phyloP scores from a whole-genome alignment of 139 green algal genomes.

The Ulvella scutata region DNA sequence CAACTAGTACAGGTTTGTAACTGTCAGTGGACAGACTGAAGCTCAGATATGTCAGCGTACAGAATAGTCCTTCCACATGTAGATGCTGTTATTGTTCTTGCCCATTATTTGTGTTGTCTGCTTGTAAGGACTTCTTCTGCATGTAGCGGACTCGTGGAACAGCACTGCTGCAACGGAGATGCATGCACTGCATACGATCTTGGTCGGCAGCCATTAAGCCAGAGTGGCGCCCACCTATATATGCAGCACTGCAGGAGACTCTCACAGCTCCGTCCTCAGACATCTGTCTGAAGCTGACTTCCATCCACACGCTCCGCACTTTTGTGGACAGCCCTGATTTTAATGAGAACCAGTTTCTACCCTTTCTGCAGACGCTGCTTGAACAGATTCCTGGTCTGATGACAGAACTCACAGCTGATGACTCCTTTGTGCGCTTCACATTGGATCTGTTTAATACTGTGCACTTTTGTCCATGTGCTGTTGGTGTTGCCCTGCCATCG shows the following conservation, averaged over 20 bases:
- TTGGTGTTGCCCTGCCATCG: background rate
- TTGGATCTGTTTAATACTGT: background rate
- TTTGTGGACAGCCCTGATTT: slow-evolving; percentile 75
- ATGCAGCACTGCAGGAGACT: slow-evolving; percentile 25
- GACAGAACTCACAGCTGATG: slow-evolving; percentile 26
- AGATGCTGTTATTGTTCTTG: too few species aligned
- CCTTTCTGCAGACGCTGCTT: slow-evolving; percentile 29
- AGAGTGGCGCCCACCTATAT: slow-evolving; percentile 30
- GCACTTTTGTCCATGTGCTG: background rate
- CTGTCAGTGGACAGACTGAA: too few species aligned
- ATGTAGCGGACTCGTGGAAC: background rate
- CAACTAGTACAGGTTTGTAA: too few species aligned
- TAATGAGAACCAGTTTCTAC: slow-evolving; percentile 35
- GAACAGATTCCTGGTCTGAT: slow-evolving; percentile 28
- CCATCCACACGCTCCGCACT: slow-evolving; percentile 28
- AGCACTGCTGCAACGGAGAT: background rate
- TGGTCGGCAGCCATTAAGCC: slow-evolving; percentile 8
- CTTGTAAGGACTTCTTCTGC: too few species aligned
- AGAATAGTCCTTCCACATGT: too few species aligned
- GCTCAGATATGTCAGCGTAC: too few species aligned
- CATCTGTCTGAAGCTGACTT: slow-evolving; percentile 36
- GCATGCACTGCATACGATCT: background rate
- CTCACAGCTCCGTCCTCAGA: slow-evolving; percentile 17
- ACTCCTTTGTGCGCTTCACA: slow-evolving; percentile 45
- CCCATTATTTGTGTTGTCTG: too few species aligned